phyloP scores from a whole-genome alignment of 148 eudicot species.

The Drosera capensis region DNA sequence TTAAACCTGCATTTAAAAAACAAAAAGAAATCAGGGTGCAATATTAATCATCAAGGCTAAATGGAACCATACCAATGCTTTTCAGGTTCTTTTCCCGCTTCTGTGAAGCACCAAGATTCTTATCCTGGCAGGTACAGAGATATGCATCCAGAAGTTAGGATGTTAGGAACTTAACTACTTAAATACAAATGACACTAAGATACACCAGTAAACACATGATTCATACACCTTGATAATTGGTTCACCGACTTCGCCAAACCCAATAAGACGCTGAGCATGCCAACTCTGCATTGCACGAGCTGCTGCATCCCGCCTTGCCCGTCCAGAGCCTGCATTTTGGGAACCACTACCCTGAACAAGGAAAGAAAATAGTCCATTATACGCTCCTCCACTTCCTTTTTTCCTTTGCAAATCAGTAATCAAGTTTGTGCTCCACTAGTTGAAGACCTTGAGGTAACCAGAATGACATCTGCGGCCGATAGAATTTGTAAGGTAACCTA shows the following conservation, averaged over 20 bases:
- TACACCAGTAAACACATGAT: background rate
- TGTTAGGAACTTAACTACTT: background rate
- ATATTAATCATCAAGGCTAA: slow-evolving; percentile 1
- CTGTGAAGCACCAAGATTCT: slow-evolving; percentile 30
- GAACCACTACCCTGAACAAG: slow-evolving; percentile 35
- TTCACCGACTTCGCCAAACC: slow-evolving; percentile 54
- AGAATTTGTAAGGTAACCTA: too few species aligned
- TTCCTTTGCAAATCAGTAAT: too few species aligned
- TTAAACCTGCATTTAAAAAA: slow-evolving; percentile 24
- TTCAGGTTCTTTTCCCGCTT: slow-evolving; percentile 80
- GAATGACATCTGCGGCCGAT: too few species aligned
- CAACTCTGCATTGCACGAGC: slow-evolving; percentile 99
- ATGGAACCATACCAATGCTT: slow-evolving; percentile 49
- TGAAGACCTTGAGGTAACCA: too few species aligned
- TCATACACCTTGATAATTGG: slow-evolving; percentile 30
- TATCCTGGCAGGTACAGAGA: slow-evolving; percentile 36
- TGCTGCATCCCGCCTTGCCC: slow-evolving; percentile 86
- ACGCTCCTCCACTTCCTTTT: too few species aligned
- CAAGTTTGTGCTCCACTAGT: too few species aligned
- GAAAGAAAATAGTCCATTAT: too few species aligned
- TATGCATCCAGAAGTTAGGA: too few species aligned
- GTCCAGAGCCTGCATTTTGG: slow-evolving; percentile 63
- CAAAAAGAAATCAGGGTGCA: background rate
- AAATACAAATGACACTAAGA: slow-evolving; percentile 1
- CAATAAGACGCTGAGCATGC: slow-evolving; percentile 66